phyloP scores from a whole-genome alignment of 176 grass and related monocot genomes.

The Puya raimondii region DNA sequence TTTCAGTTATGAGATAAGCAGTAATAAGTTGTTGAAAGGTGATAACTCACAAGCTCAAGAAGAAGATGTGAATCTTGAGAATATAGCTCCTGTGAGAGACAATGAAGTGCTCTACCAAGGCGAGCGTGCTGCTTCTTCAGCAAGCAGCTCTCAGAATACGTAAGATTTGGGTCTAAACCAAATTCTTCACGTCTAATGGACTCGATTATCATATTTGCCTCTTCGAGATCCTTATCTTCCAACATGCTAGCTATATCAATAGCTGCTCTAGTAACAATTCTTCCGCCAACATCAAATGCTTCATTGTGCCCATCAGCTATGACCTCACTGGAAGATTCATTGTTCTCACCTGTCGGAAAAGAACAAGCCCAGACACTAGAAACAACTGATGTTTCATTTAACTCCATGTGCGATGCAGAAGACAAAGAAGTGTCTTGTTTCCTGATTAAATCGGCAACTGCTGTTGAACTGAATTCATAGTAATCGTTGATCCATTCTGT shows the following conservation, averaged over 20 bases:
- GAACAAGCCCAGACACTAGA: constrained; percentile 19
- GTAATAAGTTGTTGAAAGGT: neutral
- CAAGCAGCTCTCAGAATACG: constrained; percentile 47
- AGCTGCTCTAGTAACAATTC: constrained; percentile 19
- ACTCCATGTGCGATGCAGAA: neutral
- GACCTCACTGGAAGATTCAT: constrained; percentile 16
- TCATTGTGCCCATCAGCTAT: constrained; percentile 21
- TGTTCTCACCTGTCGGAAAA: constrained; percentile 6
- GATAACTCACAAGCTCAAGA: constrained; percentile 77
- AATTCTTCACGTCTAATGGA: constrained; percentile 86
- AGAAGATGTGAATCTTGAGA: constrained; percentile 97
- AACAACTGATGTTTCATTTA: constrained; percentile 18
- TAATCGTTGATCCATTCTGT: constrained; percentile 76
- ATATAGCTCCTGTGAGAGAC: constrained; percentile 92
- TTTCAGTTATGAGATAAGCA: neutral
- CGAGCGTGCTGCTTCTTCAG: constrained; percentile 92
- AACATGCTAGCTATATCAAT: constrained; percentile 14
- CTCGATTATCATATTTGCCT: constrained; percentile 61
- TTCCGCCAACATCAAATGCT: constrained; percentile 9
- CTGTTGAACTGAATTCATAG: constrained; percentile 47
- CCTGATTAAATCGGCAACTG: constrained; percentile 19
- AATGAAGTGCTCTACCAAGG: constrained; percentile 95
- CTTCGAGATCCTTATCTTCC: constrained; percentile 31
- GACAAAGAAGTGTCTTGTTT: neutral
- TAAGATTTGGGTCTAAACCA: constrained; percentile 65